Conservation (phyloP, 805 yeast species). For the Saccharomyces jurei region DNA sequence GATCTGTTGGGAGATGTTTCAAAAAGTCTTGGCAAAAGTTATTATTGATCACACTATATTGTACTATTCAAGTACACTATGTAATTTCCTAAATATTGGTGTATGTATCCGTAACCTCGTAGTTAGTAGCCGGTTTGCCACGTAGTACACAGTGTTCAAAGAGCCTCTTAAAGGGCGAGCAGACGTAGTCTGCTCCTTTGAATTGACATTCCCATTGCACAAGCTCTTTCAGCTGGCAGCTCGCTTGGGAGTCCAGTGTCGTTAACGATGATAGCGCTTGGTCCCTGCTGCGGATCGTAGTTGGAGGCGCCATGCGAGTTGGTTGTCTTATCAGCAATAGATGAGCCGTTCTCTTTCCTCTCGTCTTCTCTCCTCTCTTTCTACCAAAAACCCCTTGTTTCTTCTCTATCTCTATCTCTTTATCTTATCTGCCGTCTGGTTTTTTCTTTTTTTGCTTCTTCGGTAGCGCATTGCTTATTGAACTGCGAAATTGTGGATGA, state of each 20-base stretch:
- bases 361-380: background rate
- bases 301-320: constrained; percentile 41
- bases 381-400: background rate
- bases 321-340: background rate
- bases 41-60: background rate
- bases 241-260: background rate
- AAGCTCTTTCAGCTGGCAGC: constrained; percentile 33
- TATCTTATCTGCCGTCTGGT: background rate
- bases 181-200: constrained; percentile 35
- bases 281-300: constrained; percentile 34
- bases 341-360: background rate
- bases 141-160: constrained; percentile 7
- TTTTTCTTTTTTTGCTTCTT: background rate
- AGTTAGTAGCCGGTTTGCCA: background rate
- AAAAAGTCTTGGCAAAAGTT: background rate
- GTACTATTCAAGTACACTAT: background rate
- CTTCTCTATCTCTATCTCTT: background rate
- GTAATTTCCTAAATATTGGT: constrained; percentile 29
- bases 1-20: background rate
- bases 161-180: constrained; percentile 41
- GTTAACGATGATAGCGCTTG: constrained; percentile 24
- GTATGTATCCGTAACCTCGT: constrained; percentile 32
- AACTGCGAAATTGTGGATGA: background rate
- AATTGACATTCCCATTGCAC: constrained; percentile 43
- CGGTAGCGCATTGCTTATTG: background rate